Percentiles rank a stretch among this genome's conserved stretches.
These are phyloP conservation scores for Comarum palustre DNA, from an alignment of 306 rosid genomes.

Conservation along the genomic window DNA sequence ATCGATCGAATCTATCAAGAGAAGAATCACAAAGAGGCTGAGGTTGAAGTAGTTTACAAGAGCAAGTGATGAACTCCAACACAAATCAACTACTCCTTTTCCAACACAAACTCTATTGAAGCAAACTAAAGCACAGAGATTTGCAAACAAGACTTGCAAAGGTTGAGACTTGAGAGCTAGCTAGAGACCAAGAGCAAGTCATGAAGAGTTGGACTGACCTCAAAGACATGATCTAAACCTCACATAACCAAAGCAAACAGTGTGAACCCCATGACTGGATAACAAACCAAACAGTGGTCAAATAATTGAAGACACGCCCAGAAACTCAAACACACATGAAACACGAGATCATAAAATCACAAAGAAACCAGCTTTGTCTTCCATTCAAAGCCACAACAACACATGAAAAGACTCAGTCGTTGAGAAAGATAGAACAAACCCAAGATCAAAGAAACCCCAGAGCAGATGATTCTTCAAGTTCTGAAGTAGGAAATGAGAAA, in stretches of 20 bases:
- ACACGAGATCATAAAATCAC: conserved; percentile 26
- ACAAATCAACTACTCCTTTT: not conserved
- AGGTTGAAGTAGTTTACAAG: not conserved
- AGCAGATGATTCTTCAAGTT: conserved; percentile 17
- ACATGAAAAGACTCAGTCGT: not conserved
- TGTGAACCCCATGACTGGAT: conserved; percentile 16
- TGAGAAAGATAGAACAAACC: conserved; percentile 17
- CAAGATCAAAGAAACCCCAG: conserved; percentile 17
- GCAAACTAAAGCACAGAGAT: conserved; percentile 1
- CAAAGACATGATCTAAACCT: not conserved
- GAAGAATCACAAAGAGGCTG: not conserved
- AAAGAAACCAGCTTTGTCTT: not conserved
- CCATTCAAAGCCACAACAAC: not conserved
- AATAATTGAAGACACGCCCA: conserved; percentile 5
- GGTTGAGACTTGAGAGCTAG: not conserved
- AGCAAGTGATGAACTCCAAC: conserved; percentile 1
- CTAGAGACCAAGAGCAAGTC: not conserved
- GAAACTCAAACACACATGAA: conserved; percentile 11
- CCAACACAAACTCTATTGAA: not conserved
- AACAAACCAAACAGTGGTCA: not conserved
- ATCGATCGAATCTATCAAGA: not conserved
- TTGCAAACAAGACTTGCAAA: too few species aligned
- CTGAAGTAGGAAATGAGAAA: conserved; percentile 7
- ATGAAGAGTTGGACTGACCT: conserved; percentile 18
- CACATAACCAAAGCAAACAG: not conserved